Base-by-base conservation (phyloP, 140 eudicot genomes). In the Bidens hawaiensis region DNA sequence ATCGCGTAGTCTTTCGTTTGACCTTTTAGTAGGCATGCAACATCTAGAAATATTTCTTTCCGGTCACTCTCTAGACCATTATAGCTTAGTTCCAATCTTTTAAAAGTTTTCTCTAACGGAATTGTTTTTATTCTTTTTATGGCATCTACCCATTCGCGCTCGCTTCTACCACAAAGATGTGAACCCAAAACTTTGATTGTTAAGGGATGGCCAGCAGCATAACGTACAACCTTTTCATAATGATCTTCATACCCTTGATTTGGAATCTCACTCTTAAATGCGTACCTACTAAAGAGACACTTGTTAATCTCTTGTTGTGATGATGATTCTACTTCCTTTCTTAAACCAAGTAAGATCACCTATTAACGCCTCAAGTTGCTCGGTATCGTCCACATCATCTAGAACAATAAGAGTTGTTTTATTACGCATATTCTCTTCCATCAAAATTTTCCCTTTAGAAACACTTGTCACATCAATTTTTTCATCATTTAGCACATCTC, bases 161-260 rank as follows among this genome's bases (percentile, higher is more conserved):
- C 31, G 6, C 4, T 13, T 48, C 40, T 18, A 15, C 71, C 55
- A 48, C 25, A 41, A 0, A 75, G 62, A 43, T 2, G 45, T 7
- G 67, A 62, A 30, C 81, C 81, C 58, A 69, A 53, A 15, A 69
- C 68, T 9, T 16, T 50, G 4, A 69, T 62, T 9, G 76, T 68
- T 62, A 76, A 63, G 1, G 76, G 81, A 63, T 69, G 81, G 0
- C 81, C 81, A 0, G 26, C 67, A 45, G 52, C 67, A 47, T 63
- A 64, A 33, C 22, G 0, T 18, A 64, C 62, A 30, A 69, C 56
- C 4, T 43, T 6, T 24, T 1, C 0, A 6, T 69, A 55, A 5
- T 56, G 70, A 10, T 64, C n/a, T n/a, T 24, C 2, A 1, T 33
- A 64, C 5, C 13, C 65, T 26, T 49, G 17, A 31, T 0, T 5